Evolutionary conservation across 768 basidiomycete genomes (phyloP).

Genomic region (Boletus subcaerulescens): DNA sequence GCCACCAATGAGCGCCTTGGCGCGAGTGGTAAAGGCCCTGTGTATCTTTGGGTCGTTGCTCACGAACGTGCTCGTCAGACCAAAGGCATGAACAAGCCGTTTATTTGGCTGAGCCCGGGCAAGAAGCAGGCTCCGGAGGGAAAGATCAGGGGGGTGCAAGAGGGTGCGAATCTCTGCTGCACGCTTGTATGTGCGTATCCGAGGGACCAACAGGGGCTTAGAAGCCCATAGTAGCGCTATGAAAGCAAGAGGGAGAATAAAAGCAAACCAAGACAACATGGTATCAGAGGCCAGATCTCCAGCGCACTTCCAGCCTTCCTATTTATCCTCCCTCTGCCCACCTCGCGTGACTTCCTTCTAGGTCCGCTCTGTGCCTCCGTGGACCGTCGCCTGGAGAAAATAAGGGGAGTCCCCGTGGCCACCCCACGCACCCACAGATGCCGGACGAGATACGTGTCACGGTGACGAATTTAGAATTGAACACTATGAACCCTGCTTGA

Average conservation of each 20-base stretch:
- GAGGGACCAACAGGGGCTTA: neutral
- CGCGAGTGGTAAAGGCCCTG: conserved; percentile 19
- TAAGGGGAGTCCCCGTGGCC: neutral
- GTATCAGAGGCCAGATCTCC: neutral
- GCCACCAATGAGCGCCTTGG: conserved; percentile 20
- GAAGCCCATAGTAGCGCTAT: neutral
- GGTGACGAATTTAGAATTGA: neutral
- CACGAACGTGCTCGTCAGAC: conserved; percentile 52
- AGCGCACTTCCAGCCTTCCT: neutral
- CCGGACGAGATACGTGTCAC: neutral
- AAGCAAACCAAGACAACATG: neutral
- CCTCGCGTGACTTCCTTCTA: neutral
- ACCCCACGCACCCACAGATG: conserved; percentile 4
- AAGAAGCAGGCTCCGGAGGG: conserved; percentile 14
- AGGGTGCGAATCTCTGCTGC: conserved; percentile 4
- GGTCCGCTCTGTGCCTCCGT: neutral
- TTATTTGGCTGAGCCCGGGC: conserved; percentile 21
- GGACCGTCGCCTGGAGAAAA: neutral
- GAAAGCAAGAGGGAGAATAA: neutral
- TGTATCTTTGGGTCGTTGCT: conserved; percentile 33
- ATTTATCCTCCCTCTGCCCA: conserved; percentile 7
- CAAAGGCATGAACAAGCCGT: conserved; percentile 27
- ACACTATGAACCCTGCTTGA: neutral
- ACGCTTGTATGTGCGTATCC: conserved; percentile 8
- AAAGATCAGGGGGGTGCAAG: conserved; percentile 11